Evolutionary conservation across 495 filamentous ascomycete genomes (phyloP).

Genomic region (Lophiostoma macrostomum): DNA sequence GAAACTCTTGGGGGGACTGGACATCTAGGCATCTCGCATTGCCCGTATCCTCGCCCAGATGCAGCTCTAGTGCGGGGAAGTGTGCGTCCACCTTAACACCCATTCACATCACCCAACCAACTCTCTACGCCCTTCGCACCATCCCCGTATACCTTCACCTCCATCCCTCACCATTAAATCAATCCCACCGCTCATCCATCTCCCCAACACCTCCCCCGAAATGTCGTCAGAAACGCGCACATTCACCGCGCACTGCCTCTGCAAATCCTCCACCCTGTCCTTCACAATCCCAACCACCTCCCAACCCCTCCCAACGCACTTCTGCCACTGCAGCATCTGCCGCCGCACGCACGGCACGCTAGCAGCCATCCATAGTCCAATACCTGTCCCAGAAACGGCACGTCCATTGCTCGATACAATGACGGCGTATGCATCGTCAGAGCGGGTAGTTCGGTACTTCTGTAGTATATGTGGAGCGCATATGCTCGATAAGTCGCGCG

Average conservation of each 20-base stretch:
- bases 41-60: too few species aligned
- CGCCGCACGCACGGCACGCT: conserved; percentile 58
- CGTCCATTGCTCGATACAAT: conserved; percentile 16
- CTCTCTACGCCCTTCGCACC: too few species aligned
- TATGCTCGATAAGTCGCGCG: conserved; percentile 38
- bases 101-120: too few species aligned
- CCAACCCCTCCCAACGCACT: conserved; percentile 37
- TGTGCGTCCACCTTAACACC: too few species aligned
- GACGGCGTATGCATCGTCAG: conserved; percentile 48
- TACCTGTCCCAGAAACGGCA: conserved; percentile 38
- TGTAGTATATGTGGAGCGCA: conserved; percentile 66
- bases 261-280: conserved; percentile 48
- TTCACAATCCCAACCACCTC: conserved; percentile 42
- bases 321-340: conserved; percentile 68
- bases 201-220: too few species aligned
- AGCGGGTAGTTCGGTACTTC: conserved; percentile 56
- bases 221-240: background rate
- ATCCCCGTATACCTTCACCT: too few species aligned
- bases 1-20: too few species aligned
- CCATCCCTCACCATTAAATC: too few species aligned
- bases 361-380: conserved; percentile 49
- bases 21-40: too few species aligned
- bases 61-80: too few species aligned
- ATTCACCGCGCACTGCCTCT: conserved; percentile 49
- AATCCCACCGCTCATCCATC: too few species aligned